Evolutionary conservation across 768 basidiomycete genomes (phyloP), one percentile per base, ranked within the genome.

Genomic region (Mycena venus): DNA sequence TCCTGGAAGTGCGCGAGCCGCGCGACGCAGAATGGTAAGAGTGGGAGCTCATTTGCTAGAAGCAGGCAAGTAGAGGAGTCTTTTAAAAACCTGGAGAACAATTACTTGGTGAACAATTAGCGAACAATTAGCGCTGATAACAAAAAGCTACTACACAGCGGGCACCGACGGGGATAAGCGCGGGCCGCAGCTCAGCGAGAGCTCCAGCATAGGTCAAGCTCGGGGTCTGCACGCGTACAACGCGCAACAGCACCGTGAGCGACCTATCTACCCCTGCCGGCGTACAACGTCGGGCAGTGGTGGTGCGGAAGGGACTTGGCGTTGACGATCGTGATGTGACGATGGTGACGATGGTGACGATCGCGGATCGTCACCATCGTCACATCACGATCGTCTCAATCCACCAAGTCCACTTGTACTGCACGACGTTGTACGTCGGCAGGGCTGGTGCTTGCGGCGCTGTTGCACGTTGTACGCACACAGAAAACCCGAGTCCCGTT

Each of bases 41-140:
- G 9, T 47, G 62, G 9, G 36, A 56, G 55, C 70, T 72, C 70
- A 72, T 72, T 72, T 58, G 64, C 38, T 40, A 0, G 27, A 59
- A 53, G 27, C 25, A 15, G 31, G 51, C 27, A 47, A 65, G 61
- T 36, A 34, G 31, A 4, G 49, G 69, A 15, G 61, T 51, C 19
- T 51, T n/a, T 49, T 66, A 34, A 51, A 65, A 56, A 17, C 62
- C 55, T 58, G 53, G 42, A 66, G 66, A 62, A 68, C 72, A 68
- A 73, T 73, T 70, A 64, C 38, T 61, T 70, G 47, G 68, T 19
- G 67, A 73, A 73, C 72, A 68, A 73, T 63, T 63, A 59, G 61
- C 36, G 67, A 73, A 73, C 72, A 68, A 73, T 63, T 63, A 59
- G 61, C 36, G 29, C 36, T 17, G 70, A 64, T 55, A 64, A 70